Percentiles rank a stretch among this genome's conserved stretches.
phyloP scores from a whole-genome alignment of 768 basidiomycete species.

The Trametes cinnabarina region DNA sequence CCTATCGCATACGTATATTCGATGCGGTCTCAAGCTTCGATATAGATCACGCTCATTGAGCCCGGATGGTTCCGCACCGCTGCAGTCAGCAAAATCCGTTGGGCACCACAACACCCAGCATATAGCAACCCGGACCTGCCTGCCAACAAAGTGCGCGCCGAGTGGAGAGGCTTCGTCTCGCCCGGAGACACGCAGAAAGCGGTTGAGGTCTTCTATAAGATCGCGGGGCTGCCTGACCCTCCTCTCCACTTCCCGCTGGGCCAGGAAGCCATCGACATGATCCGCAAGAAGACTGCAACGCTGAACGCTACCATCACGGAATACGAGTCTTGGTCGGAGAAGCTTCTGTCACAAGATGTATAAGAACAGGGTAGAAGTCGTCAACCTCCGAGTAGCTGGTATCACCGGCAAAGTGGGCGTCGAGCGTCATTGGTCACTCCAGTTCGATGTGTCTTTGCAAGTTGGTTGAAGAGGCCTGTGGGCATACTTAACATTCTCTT shows the following conservation, averaged over 20 bases:
- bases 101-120: slow-evolving; percentile 1
- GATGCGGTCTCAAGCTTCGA: background rate
- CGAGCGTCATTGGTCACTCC: too few relatives aligned
- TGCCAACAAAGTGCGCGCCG: background rate
- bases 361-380: too few relatives aligned
- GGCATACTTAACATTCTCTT: too few relatives aligned
- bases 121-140: background rate
- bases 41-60: slow-evolving; percentile 22
- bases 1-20: background rate
- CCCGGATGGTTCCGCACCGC: slow-evolving; percentile 18
- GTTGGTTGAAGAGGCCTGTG: too few relatives aligned
- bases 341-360: background rate
- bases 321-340: slow-evolving; percentile 23
- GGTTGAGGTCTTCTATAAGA: slow-evolving; percentile 15
- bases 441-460: too few relatives aligned
- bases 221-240: slow-evolving; percentile 16
- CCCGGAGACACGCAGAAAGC: slow-evolving; percentile 13
- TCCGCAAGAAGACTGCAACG: background rate
- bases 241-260: slow-evolving; percentile 21
- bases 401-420: too few relatives aligned
- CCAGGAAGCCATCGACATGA: slow-evolving; percentile 7
- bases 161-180: background rate
- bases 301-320: slow-evolving; percentile 9
- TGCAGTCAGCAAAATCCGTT: background rate
- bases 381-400: too few relatives aligned